Percentiles rank a stretch among this genome's conserved stretches.
phyloP scores from a whole-genome alignment of 2,329 filamentous ascomycete genomes.

The Paecilomyces sp. region DNA sequence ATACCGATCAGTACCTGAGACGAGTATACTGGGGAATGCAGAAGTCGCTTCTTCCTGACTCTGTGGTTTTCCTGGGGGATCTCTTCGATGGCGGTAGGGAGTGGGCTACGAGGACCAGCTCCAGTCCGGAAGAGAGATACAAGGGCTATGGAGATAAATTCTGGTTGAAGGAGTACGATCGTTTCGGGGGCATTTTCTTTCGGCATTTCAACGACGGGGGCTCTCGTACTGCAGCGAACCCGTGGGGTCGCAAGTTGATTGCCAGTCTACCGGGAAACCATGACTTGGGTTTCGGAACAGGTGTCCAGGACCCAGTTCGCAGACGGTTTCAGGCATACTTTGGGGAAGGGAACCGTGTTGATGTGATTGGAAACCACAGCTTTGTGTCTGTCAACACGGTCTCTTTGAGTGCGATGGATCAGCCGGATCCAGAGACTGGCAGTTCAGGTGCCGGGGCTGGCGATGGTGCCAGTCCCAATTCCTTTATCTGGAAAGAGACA shows the following conservation, averaged over 20 bases:
- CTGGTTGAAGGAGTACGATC: conserved; percentile 79
- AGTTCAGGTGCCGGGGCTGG: conserved; percentile 38
- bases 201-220: conserved; percentile 58
- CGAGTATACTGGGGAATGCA: conserved; percentile 77
- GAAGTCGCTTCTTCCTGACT: conserved; percentile 69
- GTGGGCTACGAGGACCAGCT: conserved; percentile 68
- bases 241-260: conserved; percentile 68
- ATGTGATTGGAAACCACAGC: conserved; percentile 89
- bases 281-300: conserved; percentile 82
- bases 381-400: conserved; percentile 88
- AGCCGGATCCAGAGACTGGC: conserved; percentile 44
- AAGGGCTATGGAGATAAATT: conserved; percentile 71
- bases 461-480: conserved; percentile 44
- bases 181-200: conserved; percentile 83
- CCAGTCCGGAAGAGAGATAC: conserved; percentile 59
- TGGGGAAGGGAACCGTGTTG: conserved; percentile 82
- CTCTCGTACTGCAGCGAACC: conserved; percentile 48
- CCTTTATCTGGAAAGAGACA: conserved; percentile 65
- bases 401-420: conserved; percentile 70
- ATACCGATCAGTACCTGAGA: conserved; percentile 86
- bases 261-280: conserved; percentile 89
- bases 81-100: conserved; percentile 93
- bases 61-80: conserved; percentile 85
- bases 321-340: conserved; percentile 83
- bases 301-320: conserved; percentile 72